Evolutionary conservation across 2,329 filamentous ascomycete species (phyloP), one percentile per base, ranked within the genome.

Genomic region (Fusarium nurragi): DNA sequence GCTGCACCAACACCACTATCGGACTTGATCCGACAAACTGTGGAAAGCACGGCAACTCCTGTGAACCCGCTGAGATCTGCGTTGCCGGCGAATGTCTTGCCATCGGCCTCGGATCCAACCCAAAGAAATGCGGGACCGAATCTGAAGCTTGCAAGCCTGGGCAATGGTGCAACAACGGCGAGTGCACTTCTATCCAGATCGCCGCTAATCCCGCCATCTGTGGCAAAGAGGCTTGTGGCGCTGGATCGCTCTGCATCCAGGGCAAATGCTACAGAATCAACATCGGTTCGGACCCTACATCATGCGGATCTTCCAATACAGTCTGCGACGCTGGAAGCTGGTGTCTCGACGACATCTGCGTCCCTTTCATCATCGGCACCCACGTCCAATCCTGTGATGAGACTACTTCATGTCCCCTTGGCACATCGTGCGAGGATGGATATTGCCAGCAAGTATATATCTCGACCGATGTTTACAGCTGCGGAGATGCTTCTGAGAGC

Each of bases 331-430:
- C 63, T 10, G 66, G 66, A 44, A 69, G 50, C 36, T 69, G 66
- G 66, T 69, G 66, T 11, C 49, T 69, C 4, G 53, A 62, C 2
- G 59, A 58, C 5, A 25, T 12, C 1, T 69, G 66, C 11, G 43
- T 53, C 5, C 66, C 66, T 0, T 69, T 69, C 11, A 45, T 64
- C 10, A 26, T 69, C 12, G 66, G 65, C 11, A 68, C 65, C 11
- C 54, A 64, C 19, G 26, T 34, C 3, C 60, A 68, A 26, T 4
- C 55, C 16, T 67, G 65, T 38, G 52, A 65, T 18, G 13, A 39
- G 8, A 68, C 21, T 5, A 25, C 30, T 4, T 18, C 46, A 1
- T 67, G 65, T 12, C 52, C 64, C 1, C 49, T 68, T 2, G 45
- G 52, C 1, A 46, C 51, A 11, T 34, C 49, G 6, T 67, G 64